Conservation (phyloP, 2,329 filamentous ascomycete species). For the Fusarium penzigii region DNA sequence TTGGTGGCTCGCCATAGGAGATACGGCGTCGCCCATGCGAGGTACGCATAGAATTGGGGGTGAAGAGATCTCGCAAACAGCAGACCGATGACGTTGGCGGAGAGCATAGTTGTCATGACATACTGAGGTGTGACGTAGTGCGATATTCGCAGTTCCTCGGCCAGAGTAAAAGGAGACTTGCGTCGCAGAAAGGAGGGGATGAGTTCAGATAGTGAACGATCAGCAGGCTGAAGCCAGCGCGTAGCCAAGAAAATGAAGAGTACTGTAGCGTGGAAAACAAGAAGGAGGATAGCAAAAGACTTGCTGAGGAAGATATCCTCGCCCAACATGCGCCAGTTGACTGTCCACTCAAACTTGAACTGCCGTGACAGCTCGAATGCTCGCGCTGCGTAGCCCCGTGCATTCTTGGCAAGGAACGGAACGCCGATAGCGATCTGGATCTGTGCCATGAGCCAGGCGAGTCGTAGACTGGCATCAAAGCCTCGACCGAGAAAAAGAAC, state of each 20-base stretch:
- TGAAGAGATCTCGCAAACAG: constrained; percentile 86
- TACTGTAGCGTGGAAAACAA: constrained; percentile 65
- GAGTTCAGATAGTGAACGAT: constrained; percentile 58
- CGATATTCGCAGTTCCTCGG: constrained; percentile 59
- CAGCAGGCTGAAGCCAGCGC: constrained; percentile 72
- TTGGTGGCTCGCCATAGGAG: constrained; percentile 78
- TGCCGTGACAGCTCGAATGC: constrained; percentile 90
- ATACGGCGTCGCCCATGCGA: constrained; percentile 86
- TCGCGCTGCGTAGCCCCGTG: constrained; percentile 71
- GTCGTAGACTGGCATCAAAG: constrained; percentile 62
- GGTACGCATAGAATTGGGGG: constrained; percentile 94
- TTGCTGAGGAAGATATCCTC: constrained; percentile 75
- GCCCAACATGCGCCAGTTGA: constrained; percentile 96
- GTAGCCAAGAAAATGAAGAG: constrained; percentile 65
- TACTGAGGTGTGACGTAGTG: constrained; percentile 67
- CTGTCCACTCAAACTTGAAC: constrained; percentile 97
- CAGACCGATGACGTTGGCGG: constrained; percentile 76
- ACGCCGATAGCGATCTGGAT: constrained; percentile 68
- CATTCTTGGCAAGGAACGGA: constrained; percentile 70
- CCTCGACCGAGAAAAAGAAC: constrained; percentile 75
- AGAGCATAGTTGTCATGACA: constrained; percentile 74
- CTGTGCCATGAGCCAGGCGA: constrained; percentile 72
- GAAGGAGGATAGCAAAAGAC: constrained; percentile 66
- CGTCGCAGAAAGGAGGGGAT: constrained; percentile 44
- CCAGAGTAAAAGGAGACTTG: constrained; percentile 46